Base-by-base conservation (phyloP, 768 basidiomycete species). In the Porphyrellus cyaneotinctus region DNA sequence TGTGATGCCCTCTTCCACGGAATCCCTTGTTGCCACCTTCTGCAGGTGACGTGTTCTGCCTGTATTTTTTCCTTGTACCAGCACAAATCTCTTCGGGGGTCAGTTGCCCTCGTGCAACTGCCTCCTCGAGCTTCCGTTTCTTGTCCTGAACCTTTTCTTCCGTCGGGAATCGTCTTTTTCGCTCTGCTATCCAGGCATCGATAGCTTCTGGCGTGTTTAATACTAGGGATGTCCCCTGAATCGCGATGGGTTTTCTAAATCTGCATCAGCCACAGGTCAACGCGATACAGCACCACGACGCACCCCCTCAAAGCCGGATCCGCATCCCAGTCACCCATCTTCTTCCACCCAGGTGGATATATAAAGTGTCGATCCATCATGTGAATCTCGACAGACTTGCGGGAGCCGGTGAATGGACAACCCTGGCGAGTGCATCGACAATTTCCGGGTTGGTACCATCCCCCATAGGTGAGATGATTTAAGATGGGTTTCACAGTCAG, bases 321-420 rank as follows among this genome's bases (percentile, higher is more conserved):
- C 2, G 90, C 83, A 63, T 90, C 89, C 88, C 89, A 91, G 28
- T 85, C 85, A 32, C 67, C 51, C 62, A 74, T 79, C 50, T 77
- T 76, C 58, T 84, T 74, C 84, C 86, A 90, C 20, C 83, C 85
- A 39, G 80, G 77, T 22, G 91, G 91, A 58, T 82, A 91, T 43
- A 92, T 82, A 38, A 93, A 75, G 67, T 93, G 91, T n/a, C 90
- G 78, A 60, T 92, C 91, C 90, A 91, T 92, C 83, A 83, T 86
- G 63, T 94, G 91, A 26, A 74, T 76, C 66, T 91, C 86, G 15
- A 91, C 80, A 23, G 81, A 72, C 64, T 88, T 88, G 36, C 74
- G 71, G 4, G 88, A 85, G 31, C 87, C 90, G 35, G 72, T 72
- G 60, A 89, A 94, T 7, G 66, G 59, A 65, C 91, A 94, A n/a